Percentiles rank a stretch among this genome's conserved stretches.
phyloP scores from a whole-genome alignment of 805 yeast species.

The Candida piceae region DNA sequence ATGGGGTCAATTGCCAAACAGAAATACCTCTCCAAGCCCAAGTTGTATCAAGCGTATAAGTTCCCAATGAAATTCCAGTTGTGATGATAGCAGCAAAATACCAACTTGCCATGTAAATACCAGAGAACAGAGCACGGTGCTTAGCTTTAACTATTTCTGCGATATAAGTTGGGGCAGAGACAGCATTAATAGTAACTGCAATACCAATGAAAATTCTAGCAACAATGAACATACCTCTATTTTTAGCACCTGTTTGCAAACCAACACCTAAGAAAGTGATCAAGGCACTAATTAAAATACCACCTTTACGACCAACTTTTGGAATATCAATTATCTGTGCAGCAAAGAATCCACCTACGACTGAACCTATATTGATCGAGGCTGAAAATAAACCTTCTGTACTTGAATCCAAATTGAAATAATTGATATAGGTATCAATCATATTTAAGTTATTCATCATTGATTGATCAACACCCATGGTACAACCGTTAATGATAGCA shows the following conservation, averaged over 20 bases:
- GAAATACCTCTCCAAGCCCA: constrained; percentile 32
- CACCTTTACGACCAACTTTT: constrained; percentile 27
- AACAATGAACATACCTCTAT: constrained; percentile 33
- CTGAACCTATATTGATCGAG: constrained; percentile 24
- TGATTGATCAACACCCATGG: constrained; percentile 26
- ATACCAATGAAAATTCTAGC: constrained; percentile 34
- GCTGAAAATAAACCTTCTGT: constrained; percentile 25
- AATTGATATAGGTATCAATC: constrained; percentile 21
- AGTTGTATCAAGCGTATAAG: constrained; percentile 17
- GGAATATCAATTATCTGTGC: constrained; percentile 19
- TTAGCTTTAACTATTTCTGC: constrained; percentile 31
- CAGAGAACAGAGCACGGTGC: constrained; percentile 27
- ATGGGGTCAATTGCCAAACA: constrained; percentile 24
- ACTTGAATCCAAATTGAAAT: constrained; percentile 19
- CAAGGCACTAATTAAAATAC: constrained; percentile 24
- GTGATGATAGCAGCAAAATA: constrained; percentile 27
- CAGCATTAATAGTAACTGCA: constrained; percentile 28
- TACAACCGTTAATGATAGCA: constrained; percentile 22
- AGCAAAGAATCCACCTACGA: constrained; percentile 24
- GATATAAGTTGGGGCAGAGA: constrained; percentile 32
- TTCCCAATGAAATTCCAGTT: constrained; percentile 27
- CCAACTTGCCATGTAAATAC: constrained; percentile 27
- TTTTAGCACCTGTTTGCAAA: constrained; percentile 34
- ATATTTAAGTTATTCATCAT: constrained; percentile 25
- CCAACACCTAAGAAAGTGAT: constrained; percentile 31